phyloP scores from a whole-genome alignment of 2,329 filamentous ascomycete species.

The Trichoderma koningii region DNA sequence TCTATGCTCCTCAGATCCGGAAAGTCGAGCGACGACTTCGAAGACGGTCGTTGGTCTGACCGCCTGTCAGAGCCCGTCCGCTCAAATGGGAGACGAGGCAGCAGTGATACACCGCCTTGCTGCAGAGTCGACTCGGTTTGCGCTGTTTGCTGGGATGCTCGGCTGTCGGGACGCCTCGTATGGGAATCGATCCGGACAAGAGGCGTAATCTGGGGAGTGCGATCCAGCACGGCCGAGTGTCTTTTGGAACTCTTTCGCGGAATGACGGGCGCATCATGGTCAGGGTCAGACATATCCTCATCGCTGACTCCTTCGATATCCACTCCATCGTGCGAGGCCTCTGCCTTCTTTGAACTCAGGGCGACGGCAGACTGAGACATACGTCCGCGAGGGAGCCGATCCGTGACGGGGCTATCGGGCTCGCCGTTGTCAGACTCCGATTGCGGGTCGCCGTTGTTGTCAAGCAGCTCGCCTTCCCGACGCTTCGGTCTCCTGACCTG shows the following conservation, averaged over 20 bases:
- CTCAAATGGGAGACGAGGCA: slow-evolving; percentile 56
- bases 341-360: slow-evolving; percentile 25
- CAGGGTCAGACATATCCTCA: slow-evolving; percentile 46
- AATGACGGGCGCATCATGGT: slow-evolving; percentile 56
- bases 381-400: slow-evolving; percentile 34
- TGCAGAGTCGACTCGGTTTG: slow-evolving; percentile 8
- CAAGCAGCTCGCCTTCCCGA: slow-evolving; percentile 44
- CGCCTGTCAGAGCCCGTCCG: slow-evolving; percentile 56
- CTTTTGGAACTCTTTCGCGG: slow-evolving; percentile 75
- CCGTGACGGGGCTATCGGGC: slow-evolving; percentile 39
- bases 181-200: slow-evolving; percentile 38
- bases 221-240: slow-evolving; percentile 46
- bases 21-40: slow-evolving; percentile 52
- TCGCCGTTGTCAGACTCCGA: slow-evolving; percentile 49
- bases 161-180: slow-evolving; percentile 31
- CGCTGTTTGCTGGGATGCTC: slow-evolving; percentile 21
- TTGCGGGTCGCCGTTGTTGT: slow-evolving; percentile 50
- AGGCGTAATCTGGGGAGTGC: slow-evolving; percentile 39
- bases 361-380: slow-evolving; percentile 22
- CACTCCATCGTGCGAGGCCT: neutral
- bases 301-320: slow-evolving; percentile 17
- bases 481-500: slow-evolving; percentile 34
- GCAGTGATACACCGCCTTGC: slow-evolving; percentile 29
- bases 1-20: slow-evolving; percentile 50
- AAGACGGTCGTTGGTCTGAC: slow-evolving; percentile 55